Conservation (phyloP, 345 rosid species). For the Syzygium grande region DNA sequence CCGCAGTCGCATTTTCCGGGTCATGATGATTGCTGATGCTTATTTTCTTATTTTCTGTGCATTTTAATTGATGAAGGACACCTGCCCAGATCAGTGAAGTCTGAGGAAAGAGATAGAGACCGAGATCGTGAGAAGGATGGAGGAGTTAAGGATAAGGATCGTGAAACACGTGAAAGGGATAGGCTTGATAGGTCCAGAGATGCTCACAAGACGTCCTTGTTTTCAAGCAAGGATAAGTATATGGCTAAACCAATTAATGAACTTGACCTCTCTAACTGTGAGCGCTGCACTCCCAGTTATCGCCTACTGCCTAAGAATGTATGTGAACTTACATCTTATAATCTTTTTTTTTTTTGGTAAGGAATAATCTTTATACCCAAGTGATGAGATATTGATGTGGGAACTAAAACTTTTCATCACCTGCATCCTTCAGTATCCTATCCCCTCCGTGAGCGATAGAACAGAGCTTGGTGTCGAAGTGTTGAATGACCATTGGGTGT, state of each 20-base stretch:
- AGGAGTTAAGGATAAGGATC: slow-evolving; percentile 58
- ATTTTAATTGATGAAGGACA: slow-evolving; percentile 40
- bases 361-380: neutral
- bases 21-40: neutral
- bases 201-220: slow-evolving; percentile 36
- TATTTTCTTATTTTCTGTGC: slow-evolving; percentile 11
- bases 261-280: slow-evolving; percentile 93
- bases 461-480: slow-evolving; percentile 77
- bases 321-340: neutral
- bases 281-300: slow-evolving; percentile 96
- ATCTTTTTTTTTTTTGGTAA: no score
- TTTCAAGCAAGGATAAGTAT: slow-evolving; percentile 69
- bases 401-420: neutral
- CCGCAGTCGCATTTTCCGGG: neutral
- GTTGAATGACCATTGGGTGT: slow-evolving; percentile 95
- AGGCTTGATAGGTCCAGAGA: slow-evolving; percentile 47
- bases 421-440: slow-evolving; percentile 60
- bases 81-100: slow-evolving; percentile 53
- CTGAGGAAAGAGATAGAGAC: slow-evolving; percentile 70
- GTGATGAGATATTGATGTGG: slow-evolving; percentile 4
- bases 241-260: slow-evolving; percentile 83
- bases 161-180: slow-evolving; percentile 62
- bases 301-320: slow-evolving; percentile 92
- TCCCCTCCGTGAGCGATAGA: slow-evolving; percentile 76
- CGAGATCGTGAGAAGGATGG: slow-evolving; percentile 52